Evolutionary conservation across 2,329 filamentous ascomycete genomes (phyloP).

Genomic region (Hymenoscyphus fraxineus): DNA sequence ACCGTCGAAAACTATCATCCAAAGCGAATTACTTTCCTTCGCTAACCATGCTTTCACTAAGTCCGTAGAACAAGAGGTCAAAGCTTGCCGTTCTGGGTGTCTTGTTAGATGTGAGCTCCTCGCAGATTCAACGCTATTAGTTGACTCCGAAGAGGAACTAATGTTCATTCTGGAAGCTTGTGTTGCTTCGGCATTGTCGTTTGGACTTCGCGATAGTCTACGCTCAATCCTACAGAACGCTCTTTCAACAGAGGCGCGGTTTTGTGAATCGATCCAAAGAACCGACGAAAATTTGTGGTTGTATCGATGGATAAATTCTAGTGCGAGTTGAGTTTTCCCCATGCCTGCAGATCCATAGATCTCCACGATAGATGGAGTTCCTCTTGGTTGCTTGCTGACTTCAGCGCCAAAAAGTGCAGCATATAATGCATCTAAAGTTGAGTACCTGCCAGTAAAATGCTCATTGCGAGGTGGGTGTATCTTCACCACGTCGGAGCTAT

Average conservation of each 20-base stretch:
- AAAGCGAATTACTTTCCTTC: background rate
- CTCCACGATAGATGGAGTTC: background rate
- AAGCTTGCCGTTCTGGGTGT: background rate
- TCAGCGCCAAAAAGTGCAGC: background rate
- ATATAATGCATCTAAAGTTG: background rate
- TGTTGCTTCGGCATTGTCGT: background rate
- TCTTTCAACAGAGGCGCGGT: background rate
- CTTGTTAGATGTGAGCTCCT: background rate
- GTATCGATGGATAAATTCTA: constrained; percentile 4
- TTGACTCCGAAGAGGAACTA: background rate
- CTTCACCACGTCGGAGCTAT: background rate
- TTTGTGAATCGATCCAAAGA: constrained; percentile 2
- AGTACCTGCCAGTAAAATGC: background rate
- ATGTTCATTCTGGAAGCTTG: constrained; percentile 2
- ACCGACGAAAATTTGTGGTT: constrained; percentile 3
- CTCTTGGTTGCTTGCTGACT: background rate
- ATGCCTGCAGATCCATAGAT: constrained; percentile 1
- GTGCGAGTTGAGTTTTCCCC: constrained; percentile 3
- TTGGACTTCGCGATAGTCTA: background rate
- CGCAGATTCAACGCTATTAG: background rate
- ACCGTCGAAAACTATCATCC: constrained; percentile 2
- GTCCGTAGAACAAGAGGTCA: background rate
- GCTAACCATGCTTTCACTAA: constrained; percentile 2
- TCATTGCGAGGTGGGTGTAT: background rate
- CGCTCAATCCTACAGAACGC: constrained; percentile 2